Conservation (phyloP, 75 land plant species). For the Selaginella moellendorffii region DNA sequence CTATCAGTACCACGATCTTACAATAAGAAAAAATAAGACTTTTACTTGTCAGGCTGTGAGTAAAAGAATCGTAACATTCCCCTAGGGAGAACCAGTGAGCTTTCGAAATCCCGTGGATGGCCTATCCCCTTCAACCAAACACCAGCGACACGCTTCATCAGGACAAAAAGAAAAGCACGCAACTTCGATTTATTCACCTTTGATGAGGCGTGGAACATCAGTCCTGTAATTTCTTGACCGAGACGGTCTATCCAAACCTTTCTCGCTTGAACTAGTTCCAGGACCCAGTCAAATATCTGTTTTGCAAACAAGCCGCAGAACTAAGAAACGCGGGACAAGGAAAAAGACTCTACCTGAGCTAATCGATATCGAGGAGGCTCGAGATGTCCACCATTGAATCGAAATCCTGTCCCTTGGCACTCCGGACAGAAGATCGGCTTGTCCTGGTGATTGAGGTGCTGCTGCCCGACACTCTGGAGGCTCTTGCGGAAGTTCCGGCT, state of each 20-base stretch:
- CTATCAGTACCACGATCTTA: neutral
- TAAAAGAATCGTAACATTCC: neutral
- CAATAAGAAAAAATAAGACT: neutral
- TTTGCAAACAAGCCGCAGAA: neutral
- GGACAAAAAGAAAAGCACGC: neutral
- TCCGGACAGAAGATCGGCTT: constrained; percentile 67
- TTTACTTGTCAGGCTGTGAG: no score
- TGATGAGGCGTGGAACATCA: constrained; percentile 27
- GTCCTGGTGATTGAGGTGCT: constrained; percentile 7
- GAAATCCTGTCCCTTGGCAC: constrained; percentile 82
- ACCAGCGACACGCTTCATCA: neutral
- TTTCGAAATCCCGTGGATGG: neutral
- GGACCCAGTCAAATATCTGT: constrained; percentile 54
- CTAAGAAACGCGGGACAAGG: neutral
- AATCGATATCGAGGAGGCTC: constrained; percentile 56
- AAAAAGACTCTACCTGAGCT: constrained; percentile 42
- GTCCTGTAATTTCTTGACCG: constrained; percentile 37
- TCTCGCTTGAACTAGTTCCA: constrained; percentile 48
- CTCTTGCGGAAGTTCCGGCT: constrained; percentile 9
- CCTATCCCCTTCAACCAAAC: neutral
- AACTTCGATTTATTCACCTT: neutral
- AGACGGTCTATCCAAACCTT: constrained; percentile 63
- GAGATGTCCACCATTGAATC: constrained; percentile 36
- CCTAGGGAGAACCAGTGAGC: neutral
- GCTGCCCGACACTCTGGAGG: constrained; percentile 7